These are phyloP conservation scores for Blastomyces percursus DNA, from an alignment of 2,329 filamentous ascomycete genomes.

Conservation along the genomic window DNA sequence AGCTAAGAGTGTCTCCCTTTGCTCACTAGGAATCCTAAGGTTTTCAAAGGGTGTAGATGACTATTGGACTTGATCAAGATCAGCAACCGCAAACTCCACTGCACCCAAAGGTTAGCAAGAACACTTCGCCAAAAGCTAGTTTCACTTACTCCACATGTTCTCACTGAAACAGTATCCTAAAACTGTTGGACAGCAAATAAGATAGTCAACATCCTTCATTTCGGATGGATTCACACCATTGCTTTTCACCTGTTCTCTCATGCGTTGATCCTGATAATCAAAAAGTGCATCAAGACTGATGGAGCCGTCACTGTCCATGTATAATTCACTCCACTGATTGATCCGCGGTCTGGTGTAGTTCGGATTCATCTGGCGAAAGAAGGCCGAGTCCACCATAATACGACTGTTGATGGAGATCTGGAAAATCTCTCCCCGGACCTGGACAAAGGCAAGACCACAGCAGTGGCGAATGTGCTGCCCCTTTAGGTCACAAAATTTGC, in stretches of 20 bases:
- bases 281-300: slow-evolving; percentile 9
- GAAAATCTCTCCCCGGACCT: slow-evolving; percentile 18
- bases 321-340: slow-evolving; percentile 10
- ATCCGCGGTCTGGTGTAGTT: slow-evolving; percentile 17
- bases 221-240: slow-evolving; percentile 10
- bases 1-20: too few relatives aligned
- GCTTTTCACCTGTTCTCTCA: slow-evolving; percentile 7
- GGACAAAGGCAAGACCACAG: slow-evolving; percentile 25
- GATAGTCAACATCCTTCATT: slow-evolving; percentile 13
- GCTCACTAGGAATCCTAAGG: too few relatives aligned
- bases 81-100: too few relatives aligned
- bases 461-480: slow-evolving; percentile 22
- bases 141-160: slow-evolving; percentile 17
- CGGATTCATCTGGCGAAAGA: slow-evolving; percentile 18
- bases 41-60: too few relatives aligned
- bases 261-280: slow-evolving; percentile 10
- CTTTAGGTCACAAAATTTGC: slow-evolving; percentile 22
- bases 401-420: slow-evolving; percentile 18
- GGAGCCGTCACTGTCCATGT: neutral
- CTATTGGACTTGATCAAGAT: too few relatives aligned
- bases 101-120: slow-evolving; percentile 2
- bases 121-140: neutral
- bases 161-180: slow-evolving; percentile 18
- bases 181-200: slow-evolving; percentile 16
- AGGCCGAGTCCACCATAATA: slow-evolving; percentile 16